Evolutionary conservation across 1,139 yeast species (phyloP).

Genomic region (Geotrichum fermentans): DNA sequence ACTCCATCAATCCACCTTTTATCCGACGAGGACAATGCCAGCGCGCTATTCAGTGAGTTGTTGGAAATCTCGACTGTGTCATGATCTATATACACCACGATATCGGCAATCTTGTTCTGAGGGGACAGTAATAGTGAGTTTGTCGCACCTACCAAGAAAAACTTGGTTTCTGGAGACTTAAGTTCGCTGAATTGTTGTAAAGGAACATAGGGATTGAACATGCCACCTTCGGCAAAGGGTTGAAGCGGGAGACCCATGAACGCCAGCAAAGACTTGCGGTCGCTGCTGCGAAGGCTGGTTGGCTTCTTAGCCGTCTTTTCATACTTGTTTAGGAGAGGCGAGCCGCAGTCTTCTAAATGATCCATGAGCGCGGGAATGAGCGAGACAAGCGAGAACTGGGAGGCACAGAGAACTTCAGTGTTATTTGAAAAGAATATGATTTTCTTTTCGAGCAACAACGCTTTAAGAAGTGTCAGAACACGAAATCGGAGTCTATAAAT

Average conservation of each 20-base stretch:
- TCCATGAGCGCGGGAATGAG: conserved; percentile 73
- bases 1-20: conserved; percentile 62
- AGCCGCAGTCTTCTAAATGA: conserved; percentile 71
- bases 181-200: conserved; percentile 82
- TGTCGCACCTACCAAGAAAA: conserved; percentile 82
- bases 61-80: conserved; percentile 46
- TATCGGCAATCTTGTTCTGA: conserved; percentile 58
- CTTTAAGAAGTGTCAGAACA: conserved; percentile 65
- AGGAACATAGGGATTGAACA: conserved; percentile 90
- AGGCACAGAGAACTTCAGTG: conserved; percentile 71
- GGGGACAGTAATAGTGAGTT: conserved; percentile 74
- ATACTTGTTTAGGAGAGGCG: conserved; percentile 63
- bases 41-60: conserved; percentile 40
- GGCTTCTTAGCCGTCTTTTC: conserved; percentile 53
- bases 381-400: conserved; percentile 61
- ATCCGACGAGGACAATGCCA: conserved; percentile 60
- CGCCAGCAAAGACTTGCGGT: conserved; percentile 66
- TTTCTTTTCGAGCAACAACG: conserved; percentile 67
- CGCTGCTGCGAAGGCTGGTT: conserved; percentile 70
- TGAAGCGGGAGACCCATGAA: conserved; percentile 88
- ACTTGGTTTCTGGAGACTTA: conserved; percentile 51
- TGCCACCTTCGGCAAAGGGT: conserved; percentile 77
- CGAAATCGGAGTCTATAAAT: conserved; percentile 56
- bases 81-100: conserved; percentile 47
- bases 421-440: conserved; percentile 67